Evolutionary conservation across 495 filamentous ascomycete genomes (phyloP).

Genomic region (Pseudevernia furfuracea): DNA sequence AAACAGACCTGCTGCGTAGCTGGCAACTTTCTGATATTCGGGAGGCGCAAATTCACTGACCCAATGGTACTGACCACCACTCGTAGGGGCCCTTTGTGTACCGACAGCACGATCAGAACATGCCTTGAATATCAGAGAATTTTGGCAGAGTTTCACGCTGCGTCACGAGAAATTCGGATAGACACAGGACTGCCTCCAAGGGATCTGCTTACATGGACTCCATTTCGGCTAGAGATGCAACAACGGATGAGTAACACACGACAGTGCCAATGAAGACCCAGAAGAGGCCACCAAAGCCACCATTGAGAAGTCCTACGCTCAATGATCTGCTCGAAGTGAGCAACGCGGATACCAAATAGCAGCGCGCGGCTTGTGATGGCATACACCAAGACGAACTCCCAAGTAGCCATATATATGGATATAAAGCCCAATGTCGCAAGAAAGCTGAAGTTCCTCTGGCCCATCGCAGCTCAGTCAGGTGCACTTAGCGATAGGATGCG

Average conservation of each 20-base stretch:
- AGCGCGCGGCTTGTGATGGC: not conserved
- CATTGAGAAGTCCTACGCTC: conserved; percentile 16
- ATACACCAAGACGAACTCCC: conserved; percentile 16
- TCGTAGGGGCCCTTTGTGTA: conserved; percentile 31
- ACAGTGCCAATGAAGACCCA: conserved; percentile 37
- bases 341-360: no score
- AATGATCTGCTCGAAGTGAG: not conserved
- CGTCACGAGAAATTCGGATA: not conserved
- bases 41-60: conserved; percentile 36
- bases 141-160: no score
- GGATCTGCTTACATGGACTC: conserved; percentile 29
- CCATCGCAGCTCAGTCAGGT: not conserved
- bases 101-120: not conserved
- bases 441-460: conserved; percentile 27
- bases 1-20: conserved; percentile 32
- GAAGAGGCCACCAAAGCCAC: conserved; percentile 30
- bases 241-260: conserved; percentile 32
- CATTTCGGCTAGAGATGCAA: conserved; percentile 36
- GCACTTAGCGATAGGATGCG: not conserved
- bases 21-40: conserved; percentile 32
- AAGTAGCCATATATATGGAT: conserved; percentile 27
- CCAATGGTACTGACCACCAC: conserved; percentile 34
- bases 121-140: not conserved
- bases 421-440: conserved; percentile 30
- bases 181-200: not conserved